These are phyloP conservation scores for Chloris gayana DNA, from an alignment of 176 grass and related monocot species.

Conservation along the genomic window DNA sequence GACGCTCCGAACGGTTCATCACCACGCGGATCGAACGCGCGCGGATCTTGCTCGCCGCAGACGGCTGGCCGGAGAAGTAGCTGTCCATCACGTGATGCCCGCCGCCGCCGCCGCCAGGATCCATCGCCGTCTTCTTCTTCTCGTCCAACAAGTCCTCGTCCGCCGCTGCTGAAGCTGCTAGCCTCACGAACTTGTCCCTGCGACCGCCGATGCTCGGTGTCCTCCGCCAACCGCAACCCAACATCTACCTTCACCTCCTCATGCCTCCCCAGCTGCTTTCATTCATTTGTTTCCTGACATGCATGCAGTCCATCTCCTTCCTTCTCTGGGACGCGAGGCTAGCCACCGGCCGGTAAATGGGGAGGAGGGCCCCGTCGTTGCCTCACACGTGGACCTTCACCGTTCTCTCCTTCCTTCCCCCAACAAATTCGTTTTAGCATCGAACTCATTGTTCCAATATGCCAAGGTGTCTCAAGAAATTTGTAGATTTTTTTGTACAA, in stretches of 20 bases:
- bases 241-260: slow-evolving; percentile 38
- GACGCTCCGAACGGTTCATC: slow-evolving; percentile 62
- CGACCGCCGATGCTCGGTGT: slow-evolving; percentile 60
- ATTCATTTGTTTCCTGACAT: neutral
- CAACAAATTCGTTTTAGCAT: neutral
- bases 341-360: too few relatives aligned
- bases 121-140: slow-evolving; percentile 28
- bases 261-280: neutral
- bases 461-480: too few relatives aligned
- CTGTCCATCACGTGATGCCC: slow-evolving; percentile 59
- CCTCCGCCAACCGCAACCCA: slow-evolving; percentile 57
- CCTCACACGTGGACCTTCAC: neutral
- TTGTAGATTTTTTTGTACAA: too few relatives aligned
- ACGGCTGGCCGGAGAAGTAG: slow-evolving; percentile 35
- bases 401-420: neutral
- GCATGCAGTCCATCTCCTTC: neutral
- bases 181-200: slow-evolving; percentile 65
- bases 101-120: slow-evolving; percentile 29
- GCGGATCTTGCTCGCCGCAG: slow-evolving; percentile 35
- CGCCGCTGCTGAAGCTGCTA: slow-evolving; percentile 37
- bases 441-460: too few relatives aligned
- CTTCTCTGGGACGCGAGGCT: neutral
- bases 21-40: slow-evolving; percentile 57
- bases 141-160: too few relatives aligned
- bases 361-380: neutral